These are phyloP conservation scores for Papiliotrema fonsecae DNA, from an alignment of 1,284 basidiomycete genomes.

Conservation along the genomic window DNA sequence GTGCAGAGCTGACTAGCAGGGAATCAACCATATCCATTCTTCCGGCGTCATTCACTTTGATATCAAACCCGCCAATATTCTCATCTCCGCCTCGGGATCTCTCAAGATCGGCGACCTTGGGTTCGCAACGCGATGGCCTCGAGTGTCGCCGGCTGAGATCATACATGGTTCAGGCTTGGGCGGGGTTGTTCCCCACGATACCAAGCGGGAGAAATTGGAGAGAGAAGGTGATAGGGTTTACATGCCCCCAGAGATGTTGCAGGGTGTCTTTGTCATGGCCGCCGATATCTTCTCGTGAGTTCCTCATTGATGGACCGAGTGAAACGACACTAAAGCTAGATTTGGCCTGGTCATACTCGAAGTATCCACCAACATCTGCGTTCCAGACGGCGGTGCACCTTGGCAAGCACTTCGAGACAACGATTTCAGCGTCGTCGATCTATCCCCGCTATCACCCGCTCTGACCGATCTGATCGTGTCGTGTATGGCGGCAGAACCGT, in stretches of 20 bases:
- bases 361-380: conserved; percentile 89
- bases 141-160: conserved; percentile 48
- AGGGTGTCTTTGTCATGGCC: conserved; percentile 83
- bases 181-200: conserved; percentile 23
- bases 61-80: conserved; percentile 96
- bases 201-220: conserved; percentile 57
- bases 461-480: conserved; percentile 65
- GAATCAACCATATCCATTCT: conserved; percentile 83
- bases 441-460: conserved; percentile 63
- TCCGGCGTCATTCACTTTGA: conserved; percentile 91
- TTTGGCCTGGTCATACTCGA: conserved; percentile 94
- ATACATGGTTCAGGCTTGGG: conserved; percentile 46
- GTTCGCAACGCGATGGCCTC: conserved; percentile 84
- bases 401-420: conserved; percentile 92
- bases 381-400: conserved; percentile 88
- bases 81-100: conserved; percentile 80
- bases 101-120: conserved; percentile 99
- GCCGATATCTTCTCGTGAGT: conserved; percentile 93
- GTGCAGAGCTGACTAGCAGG: conserved; percentile 50
- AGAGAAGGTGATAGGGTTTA: conserved; percentile 97
- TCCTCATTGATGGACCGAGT: neutral
- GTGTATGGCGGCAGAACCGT: conserved; percentile 74
- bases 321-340: conserved; percentile 48
- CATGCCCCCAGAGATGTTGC: conserved; percentile 94
- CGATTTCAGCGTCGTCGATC: conserved; percentile 85